These are phyloP conservation scores for Cutaneotrichosporon sp. DNA, from an alignment of 1,284 basidiomycete species.

Conservation along the genomic window DNA sequence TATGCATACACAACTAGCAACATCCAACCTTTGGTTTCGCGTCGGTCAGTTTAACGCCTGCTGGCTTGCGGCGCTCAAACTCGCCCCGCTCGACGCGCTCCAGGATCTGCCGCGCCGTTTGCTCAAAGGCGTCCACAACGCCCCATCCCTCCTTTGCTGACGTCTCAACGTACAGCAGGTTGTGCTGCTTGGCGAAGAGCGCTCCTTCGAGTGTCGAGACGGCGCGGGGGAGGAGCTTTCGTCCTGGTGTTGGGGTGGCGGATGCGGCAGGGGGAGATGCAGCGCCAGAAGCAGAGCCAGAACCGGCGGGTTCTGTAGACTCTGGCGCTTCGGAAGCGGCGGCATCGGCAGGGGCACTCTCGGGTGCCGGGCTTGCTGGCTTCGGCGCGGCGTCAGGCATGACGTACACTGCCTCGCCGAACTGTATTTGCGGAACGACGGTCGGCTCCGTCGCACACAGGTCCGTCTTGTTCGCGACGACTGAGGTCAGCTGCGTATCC, in stretches of 20 bases:
- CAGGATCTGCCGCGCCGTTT: slow-evolving; percentile 48
- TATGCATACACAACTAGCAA: slow-evolving; percentile 14
- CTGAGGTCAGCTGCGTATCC: slow-evolving; percentile 18
- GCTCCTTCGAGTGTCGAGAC: slow-evolving; percentile 39
- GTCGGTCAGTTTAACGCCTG: slow-evolving; percentile 14
- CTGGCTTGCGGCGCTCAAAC: slow-evolving; percentile 28
- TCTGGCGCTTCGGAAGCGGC: background rate
- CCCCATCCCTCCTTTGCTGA: slow-evolving; percentile 50
- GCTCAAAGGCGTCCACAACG: slow-evolving; percentile 48
- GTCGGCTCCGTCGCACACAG: slow-evolving; percentile 37
- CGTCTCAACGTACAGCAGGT: slow-evolving; percentile 49
- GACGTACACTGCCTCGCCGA: slow-evolving; percentile 35
- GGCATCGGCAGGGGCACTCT: background rate
- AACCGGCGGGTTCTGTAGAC: background rate
- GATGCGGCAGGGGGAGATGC: background rate
- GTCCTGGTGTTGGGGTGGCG: background rate
- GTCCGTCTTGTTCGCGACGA: slow-evolving; percentile 52
- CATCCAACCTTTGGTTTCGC: slow-evolving; percentile 16
- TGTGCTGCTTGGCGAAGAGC: slow-evolving; percentile 44
- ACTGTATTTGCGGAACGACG: slow-evolving; percentile 32
- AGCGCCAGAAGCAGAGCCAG: background rate
- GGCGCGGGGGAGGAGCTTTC: slow-evolving; percentile 30
- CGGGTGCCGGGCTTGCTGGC: background rate
- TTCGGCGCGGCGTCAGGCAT: slow-evolving; percentile 4
- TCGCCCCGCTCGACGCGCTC: slow-evolving; percentile 35